Base-by-base conservation (phyloP, 257 asterid genomes). In the Catharanthus roseus region DNA sequence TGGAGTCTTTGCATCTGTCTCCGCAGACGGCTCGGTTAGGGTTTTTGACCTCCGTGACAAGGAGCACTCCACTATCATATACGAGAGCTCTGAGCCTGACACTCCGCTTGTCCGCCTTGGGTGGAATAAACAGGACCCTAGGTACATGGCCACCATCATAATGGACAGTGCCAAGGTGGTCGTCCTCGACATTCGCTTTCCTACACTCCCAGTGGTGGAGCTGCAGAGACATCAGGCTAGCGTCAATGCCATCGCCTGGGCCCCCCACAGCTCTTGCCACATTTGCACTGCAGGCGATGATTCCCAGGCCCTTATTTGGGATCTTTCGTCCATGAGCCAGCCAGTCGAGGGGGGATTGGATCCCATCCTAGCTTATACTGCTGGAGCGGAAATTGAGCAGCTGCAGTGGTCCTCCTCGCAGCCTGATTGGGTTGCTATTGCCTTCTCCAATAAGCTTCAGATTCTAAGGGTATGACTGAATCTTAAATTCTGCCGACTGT, bases 341-440 rank as follows among this genome's bases (percentile, higher is more conserved):
- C 99, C 97, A 0, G 84, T 89, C 45, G 96, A 91, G 82, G 99
- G 97, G 10, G 97, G 99, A 44, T 75, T 90, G 84, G 98, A 90
- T 79, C 98, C 97, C 23, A 93, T 93, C 66, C 77, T 93, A 73
- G 97, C 98, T 6, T 93, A 93, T 74, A 87, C 97, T n/a, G 96
- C 96, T 0, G 97, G 96, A 33, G 96, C 96, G 0, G 96, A 93
- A 83, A 88, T 93, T 65, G 98, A 93, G 85, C 98, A 93, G 91
- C 87, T 93, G 77, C 97, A 93, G 79, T 93, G 98, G 98, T 90
- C 96, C 8, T 89, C 97, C 2, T 90, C 96, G 6, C 97, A 91
- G 81, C 98, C 98, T 62, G 96, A 93, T 74, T 93, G 97, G 98
- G 96, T 91, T 10, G 97, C 97, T 18, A 88, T 93, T 82, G 98